Base-by-base conservation (phyloP, 2,329 filamentous ascomycete species). In the Colletotrichum sp. region DNA sequence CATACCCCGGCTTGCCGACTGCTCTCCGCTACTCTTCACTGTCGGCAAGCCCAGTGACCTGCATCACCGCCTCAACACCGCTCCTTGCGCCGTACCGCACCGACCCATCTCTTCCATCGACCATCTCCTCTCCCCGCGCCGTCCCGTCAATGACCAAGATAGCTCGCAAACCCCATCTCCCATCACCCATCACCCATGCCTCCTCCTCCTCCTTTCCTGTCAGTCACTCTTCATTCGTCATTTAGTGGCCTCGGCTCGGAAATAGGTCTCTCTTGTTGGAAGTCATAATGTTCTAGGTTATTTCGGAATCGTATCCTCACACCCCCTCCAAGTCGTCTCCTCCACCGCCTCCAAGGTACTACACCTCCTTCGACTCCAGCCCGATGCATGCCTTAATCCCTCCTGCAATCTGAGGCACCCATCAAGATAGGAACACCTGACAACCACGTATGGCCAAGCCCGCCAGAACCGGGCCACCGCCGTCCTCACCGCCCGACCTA, bases 21-120 rank as follows among this genome's bases (percentile, higher is more conserved):
- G 73, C 48, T n/a, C 70, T 65, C 70, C 64, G 64, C 73, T 48
- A 30, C 18, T 76, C 73, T 76, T 76, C 73, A 76, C 36, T 36
- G 64, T 69, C 70, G 70, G 58, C 70, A 69, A 73, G 70, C 70
- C 70, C 73, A 76, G 64, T 76, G 73, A 76, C 65, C 32, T 76
- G 73, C 73, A 73, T 76, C 73, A 73, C 73, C 73, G 73, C 70
- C 73, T 76, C 70, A 76, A 76, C 73, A 76, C 73, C 70, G 73
- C 73, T 76, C 58, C 70, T 76, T 68, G 64, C 65, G 64, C 69
- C 58, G 34, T 73, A 56, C 34, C 43, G 43, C n/a, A 48, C 43
- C 43, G 43, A 13, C 43, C 43, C 43, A 52, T 52, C n/a, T 52
- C 43, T 21, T 12, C 43, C 43, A 52, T 52, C 43, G 9, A 13